These are phyloP conservation scores for Dothiorella sarmentorum DNA, from an alignment of 2,329 filamentous ascomycete genomes.

Conservation along the genomic window DNA sequence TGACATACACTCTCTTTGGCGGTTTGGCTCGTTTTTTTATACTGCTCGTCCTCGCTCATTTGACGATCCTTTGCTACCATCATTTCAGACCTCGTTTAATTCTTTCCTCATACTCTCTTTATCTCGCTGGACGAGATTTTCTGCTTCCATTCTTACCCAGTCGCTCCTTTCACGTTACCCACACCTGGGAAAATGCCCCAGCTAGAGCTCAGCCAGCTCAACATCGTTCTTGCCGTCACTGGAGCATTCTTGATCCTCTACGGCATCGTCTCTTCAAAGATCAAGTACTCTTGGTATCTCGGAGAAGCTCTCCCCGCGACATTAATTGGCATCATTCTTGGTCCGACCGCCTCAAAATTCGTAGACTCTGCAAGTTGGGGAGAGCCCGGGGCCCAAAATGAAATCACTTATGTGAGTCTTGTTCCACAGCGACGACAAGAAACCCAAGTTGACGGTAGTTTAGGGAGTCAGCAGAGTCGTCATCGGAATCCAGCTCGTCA, in stretches of 20 bases:
- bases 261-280: slow-evolving; percentile 51
- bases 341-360: slow-evolving; percentile 44
- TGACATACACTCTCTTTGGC: not conserved
- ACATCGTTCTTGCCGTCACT: slow-evolving; percentile 48
- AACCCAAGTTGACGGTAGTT: no score
- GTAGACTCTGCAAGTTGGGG: slow-evolving; percentile 45
- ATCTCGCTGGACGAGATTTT: not conserved
- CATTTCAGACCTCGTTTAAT: no score
- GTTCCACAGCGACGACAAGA: no score
- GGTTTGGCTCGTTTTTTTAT: not conserved
- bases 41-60: no score
- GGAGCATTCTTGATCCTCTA: slow-evolving; percentile 50
- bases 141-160: not conserved
- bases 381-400: slow-evolving; percentile 32
- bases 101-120: not conserved
- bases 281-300: slow-evolving; percentile 54
- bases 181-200: slow-evolving; percentile 43
- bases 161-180: not conserved
- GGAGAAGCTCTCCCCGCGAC: slow-evolving; percentile 44
- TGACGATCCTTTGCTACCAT: no score
- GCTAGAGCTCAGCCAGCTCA: slow-evolving; percentile 51
- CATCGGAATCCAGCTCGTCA: slow-evolving; percentile 61
- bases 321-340: not conserved
- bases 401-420: slow-evolving; percentile 35
- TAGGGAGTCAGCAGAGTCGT: slow-evolving; percentile 54